Evolutionary conservation across 1,284 basidiomycete genomes (phyloP), one percentile per base, ranked within the genome.

Genomic region (Sporisorium scitamineum): DNA sequence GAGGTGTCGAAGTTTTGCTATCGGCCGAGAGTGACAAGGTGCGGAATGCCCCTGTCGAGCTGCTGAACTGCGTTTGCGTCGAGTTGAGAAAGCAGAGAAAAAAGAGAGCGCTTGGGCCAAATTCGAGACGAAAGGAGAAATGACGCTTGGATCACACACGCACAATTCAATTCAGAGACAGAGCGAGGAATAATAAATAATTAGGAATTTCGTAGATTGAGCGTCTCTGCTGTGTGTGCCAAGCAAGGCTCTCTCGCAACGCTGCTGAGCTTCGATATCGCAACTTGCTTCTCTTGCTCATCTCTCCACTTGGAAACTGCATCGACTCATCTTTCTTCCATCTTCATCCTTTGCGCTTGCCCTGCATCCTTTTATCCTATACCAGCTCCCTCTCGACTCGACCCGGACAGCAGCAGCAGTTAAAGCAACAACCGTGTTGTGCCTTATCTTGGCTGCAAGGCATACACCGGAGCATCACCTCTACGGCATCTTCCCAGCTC

Each of bases 21-120:
- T 67, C 58, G 58, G 64, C 64, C 64, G 24, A 5, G 26, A 10
- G 42, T 7, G n/a, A 3, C 7, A 42, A 45, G 20, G 53, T 53
- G 54, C 50, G 32, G 20, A 58, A 16, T 45, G 55, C 62, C 62
- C 62, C 55, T 58, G 62, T 54, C 32, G 42, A 61, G 51, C 39
- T 53, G 48, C 47, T 31, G 31, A 13, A 34, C 26, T 51, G 50
- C 24, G 24, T 26, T 47, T 14, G 45, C n/a, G 45, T 20, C 14
- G 32, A 37, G 34, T 3, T 37, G 34, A 37, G 44, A 29, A 47
- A 16, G 22, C 13, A 37, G 32, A 37, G 37, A 16, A 10, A 42
- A 20, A 54, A n/a, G 26, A 29, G 26, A 50, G 42, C 31, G 54
- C 54, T 45, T 56, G 54, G 54, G 54, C 54, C 54, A 56, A 56